Percentiles rank a stretch among this genome's conserved stretches.
Evolutionary conservation across 805 yeast genomes (phyloP).

Genomic region (Zygosaccharomyces pseudorouxii): DNA sequence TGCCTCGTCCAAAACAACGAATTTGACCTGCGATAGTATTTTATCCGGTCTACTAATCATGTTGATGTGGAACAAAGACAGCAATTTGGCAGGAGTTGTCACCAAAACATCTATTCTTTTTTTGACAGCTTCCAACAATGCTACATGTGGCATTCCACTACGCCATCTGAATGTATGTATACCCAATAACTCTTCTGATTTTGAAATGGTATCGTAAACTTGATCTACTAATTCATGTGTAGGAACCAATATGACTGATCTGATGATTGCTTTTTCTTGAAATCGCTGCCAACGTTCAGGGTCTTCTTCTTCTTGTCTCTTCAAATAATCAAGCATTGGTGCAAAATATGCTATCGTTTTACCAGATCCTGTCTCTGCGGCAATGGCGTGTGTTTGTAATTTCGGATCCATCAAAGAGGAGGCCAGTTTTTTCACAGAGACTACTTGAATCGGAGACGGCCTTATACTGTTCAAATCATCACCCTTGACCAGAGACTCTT

Average conservation of each 20-base stretch:
- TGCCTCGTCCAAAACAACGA: constrained; percentile 85
- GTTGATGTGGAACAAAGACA: constrained; percentile 34
- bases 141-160: constrained; percentile 50
- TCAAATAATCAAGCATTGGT: constrained; percentile 65
- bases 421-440: constrained; percentile 49
- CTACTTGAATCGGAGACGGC: constrained; percentile 81
- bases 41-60: constrained; percentile 38
- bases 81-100: constrained; percentile 78
- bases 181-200: constrained; percentile 35
- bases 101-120: constrained; percentile 70
- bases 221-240: constrained; percentile 86
- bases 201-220: constrained; percentile 46
- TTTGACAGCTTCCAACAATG: constrained; percentile 44
- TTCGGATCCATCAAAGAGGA: constrained; percentile 35
- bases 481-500: constrained; percentile 39
- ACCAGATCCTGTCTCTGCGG: constrained; percentile 97
- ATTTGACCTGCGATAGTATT: constrained; percentile 45
- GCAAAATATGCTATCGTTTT: constrained; percentile 89
- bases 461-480: constrained; percentile 18
- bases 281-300: constrained; percentile 36
- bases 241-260: constrained; percentile 78
- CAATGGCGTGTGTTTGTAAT: constrained; percentile 65
- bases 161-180: constrained; percentile 58
- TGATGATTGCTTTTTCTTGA: constrained; percentile 43
- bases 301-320: constrained; percentile 47